A percentile compares a stretch with the other conserved stretches of the same genome.
Evolutionary conservation across 2,329 filamentous ascomycete species (phyloP).

Genomic region (Calonectria hawksworthii): DNA sequence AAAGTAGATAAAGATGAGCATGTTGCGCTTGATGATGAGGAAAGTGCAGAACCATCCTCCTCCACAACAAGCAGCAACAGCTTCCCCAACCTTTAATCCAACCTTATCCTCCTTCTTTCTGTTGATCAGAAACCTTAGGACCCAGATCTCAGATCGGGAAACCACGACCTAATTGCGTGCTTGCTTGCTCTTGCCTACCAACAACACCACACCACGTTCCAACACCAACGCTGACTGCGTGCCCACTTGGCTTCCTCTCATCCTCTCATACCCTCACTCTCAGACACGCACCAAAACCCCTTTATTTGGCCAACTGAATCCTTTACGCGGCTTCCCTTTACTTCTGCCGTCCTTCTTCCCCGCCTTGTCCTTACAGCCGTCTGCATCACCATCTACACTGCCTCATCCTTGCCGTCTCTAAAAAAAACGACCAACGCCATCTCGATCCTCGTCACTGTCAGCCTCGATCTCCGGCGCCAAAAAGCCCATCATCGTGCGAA

Average conservation of each 20-base stretch:
- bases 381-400: not conserved
- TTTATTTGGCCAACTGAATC: not conserved
- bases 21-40: constrained; percentile 17
- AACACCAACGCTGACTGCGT: not conserved
- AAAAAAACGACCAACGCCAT: constrained; percentile 18
- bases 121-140: constrained; percentile 27
- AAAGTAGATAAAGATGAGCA: constrained; percentile 27
- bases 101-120: constrained; percentile 8
- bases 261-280: not conserved
- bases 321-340: not conserved
- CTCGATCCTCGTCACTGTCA: constrained; percentile 17
- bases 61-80: constrained; percentile 16
- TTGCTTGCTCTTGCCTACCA: not conserved
- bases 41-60: constrained; percentile 13
- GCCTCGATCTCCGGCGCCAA: constrained; percentile 38
- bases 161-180: not conserved
- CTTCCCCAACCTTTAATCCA: constrained; percentile 3
- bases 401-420: constrained; percentile 6
- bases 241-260: not conserved
- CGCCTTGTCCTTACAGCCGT: not conserved
- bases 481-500: constrained; percentile 36
- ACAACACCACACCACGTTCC: not conserved
- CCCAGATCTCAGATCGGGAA: not conserved
- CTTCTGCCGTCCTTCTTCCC: not conserved
- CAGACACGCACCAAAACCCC: not conserved